Evolutionary conservation across 805 yeast species (phyloP).

Genomic region (Komagataella ulmi): DNA sequence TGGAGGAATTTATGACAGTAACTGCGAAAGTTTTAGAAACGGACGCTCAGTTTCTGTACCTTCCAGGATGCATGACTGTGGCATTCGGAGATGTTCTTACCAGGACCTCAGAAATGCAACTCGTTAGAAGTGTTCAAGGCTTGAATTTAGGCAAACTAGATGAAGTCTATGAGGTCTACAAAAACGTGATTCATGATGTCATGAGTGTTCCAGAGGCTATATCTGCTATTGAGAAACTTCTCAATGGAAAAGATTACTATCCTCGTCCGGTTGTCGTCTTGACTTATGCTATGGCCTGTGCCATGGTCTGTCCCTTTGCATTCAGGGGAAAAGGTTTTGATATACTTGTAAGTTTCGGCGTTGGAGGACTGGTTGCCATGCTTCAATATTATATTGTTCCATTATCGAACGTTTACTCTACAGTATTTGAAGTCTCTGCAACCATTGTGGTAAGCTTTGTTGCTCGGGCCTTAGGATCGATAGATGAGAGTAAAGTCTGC

Average conservation of each 20-base stretch:
- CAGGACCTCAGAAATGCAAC: constrained; percentile 86
- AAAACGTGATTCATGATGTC: constrained; percentile 80
- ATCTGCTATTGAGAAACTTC: constrained; percentile 49
- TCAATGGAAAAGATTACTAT: constrained; percentile 46
- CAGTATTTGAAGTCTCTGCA: constrained; percentile 87
- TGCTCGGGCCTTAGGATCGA: constrained; percentile 84
- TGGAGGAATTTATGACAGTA: constrained; percentile 88
- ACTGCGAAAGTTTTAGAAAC: constrained; percentile 86
- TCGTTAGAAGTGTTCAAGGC: constrained; percentile 85
- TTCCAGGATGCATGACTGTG: constrained; percentile 92
- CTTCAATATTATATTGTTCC: constrained; percentile 75
- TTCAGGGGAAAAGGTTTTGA: constrained; percentile 86
- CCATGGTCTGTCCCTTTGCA: constrained; percentile 75
- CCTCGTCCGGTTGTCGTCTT: constrained; percentile 69
- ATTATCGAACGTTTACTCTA: constrained; percentile 66
- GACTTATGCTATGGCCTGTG: constrained; percentile 68
- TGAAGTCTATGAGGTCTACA: constrained; percentile 73
- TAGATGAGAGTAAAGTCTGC: constrained; percentile 50
- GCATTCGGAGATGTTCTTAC: constrained; percentile 91
- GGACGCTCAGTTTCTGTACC: constrained; percentile 82
- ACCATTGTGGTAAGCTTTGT: constrained; percentile 78
- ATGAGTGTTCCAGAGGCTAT: constrained; percentile 84
- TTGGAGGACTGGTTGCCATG: constrained; percentile 74
- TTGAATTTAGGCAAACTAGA: constrained; percentile 69
- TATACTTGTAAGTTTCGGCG: constrained; percentile 67